Percentiles rank a stretch among this genome's conserved stretches.
phyloP scores from a whole-genome alignment of 78 protist genomes.

The Diacronema lutheri region DNA sequence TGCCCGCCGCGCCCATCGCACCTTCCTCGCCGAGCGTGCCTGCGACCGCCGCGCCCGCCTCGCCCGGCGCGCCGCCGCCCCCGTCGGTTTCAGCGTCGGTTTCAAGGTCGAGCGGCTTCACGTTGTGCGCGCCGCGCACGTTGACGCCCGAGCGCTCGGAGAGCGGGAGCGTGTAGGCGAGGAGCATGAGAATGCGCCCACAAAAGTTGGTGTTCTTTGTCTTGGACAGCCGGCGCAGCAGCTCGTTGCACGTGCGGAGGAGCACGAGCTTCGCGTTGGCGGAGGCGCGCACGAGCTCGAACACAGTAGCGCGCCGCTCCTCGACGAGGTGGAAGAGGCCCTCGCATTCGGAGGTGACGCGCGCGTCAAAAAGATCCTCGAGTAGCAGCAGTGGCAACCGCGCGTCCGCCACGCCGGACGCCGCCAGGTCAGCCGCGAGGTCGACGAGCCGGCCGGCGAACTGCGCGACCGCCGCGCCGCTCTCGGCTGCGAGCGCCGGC shows the following conservation, averaged over 20 bases:
- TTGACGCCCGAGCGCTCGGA: slow-evolving; percentile 27
- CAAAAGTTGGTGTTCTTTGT: slow-evolving; percentile 6
- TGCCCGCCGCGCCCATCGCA: no score
- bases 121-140: background rate
- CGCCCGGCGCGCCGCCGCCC: background rate
- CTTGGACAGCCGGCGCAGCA: slow-evolving; percentile 21
- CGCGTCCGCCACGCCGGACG: background rate
- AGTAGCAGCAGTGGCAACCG: background rate
- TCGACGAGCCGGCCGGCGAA: background rate
- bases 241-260: slow-evolving; percentile 10
- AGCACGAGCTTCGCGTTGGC: background rate
- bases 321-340: background rate
- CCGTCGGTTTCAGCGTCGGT: background rate
- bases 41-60: background rate
- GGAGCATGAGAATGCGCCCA: slow-evolving; percentile 32
- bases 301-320: background rate
- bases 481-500: no score
- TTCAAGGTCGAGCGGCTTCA: background rate
- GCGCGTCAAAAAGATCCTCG: background rate
- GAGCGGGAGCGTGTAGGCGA: slow-evolving; percentile 13
- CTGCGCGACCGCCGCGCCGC: no score
- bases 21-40: background rate
- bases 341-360: background rate
- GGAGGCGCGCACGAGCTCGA: background rate
- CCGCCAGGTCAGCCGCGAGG: background rate